Base-by-base conservation (phyloP, 345 rosid genomes). In the Hibiscus mutabilis region DNA sequence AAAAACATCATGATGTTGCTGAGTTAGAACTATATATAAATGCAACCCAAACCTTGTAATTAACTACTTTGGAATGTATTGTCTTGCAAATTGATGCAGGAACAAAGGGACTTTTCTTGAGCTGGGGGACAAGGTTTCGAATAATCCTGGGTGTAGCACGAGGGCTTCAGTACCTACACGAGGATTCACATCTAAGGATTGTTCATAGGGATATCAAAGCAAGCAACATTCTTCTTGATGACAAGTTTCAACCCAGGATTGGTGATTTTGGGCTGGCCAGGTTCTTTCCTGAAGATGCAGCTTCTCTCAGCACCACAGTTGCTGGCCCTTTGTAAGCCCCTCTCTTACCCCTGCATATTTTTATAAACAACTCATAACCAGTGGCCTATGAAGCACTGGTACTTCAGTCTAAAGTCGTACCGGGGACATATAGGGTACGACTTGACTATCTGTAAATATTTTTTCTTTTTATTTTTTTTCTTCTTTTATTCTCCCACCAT, bases 201-300 rank as follows among this genome's bases (percentile, higher is more conserved):
- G 79, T 88, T 65, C 90, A 85, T 15, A 82, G 89, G 81, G 90
- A 88, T 79, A 85, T 88, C 64, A 88, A 88, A 80, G 93, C 91
- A 2, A 88, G 93, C 86, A 86, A 88, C 79, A 80, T 86, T 74
- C 93, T 88, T 78, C 88, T 88, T 29, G 87, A 88, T 71, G 89
- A 82, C 35, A 85, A 86, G 70, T 85, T 85, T 71, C 86, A 78
- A 61, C 89, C 93, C 0, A 81, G 74, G 71, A 86, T 86, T 31
- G 85, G 91, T 14, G 93, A 88, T 81, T 88, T 88, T 21, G 91
- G 93, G 75, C 75, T 88, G 42, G 89, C 93, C 18, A 82, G 91
- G 69, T 88, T 88, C 83, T 85, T 88, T 60, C 94, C 94, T 6
- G 91, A 89, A 72, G 94, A 87, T 67, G 82, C 85, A 78, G 84